Percentiles rank a stretch among this genome's conserved stretches.
Conservation (phyloP, 768 basidiomycete species). For the Amanita pseudoporphyria region DNA sequence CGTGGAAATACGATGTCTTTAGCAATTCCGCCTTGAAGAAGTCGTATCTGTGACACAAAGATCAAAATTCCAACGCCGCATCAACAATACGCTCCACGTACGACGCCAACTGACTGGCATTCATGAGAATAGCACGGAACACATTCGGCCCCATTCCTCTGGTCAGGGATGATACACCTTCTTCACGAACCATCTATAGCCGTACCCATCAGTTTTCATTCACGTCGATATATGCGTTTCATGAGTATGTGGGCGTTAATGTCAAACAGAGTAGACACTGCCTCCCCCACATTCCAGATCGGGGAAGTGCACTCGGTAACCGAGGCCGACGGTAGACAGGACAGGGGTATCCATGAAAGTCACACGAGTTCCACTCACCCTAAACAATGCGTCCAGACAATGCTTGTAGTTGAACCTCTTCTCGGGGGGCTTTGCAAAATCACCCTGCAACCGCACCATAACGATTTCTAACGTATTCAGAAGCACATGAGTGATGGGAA, state of each 20-base stretch:
- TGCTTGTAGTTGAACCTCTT: constrained; percentile 88
- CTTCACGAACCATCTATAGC: constrained; percentile 75
- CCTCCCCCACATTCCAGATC: not conserved
- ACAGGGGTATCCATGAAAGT: not conserved
- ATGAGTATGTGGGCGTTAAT: not conserved
- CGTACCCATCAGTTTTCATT: constrained; percentile 7
- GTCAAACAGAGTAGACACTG: not conserved
- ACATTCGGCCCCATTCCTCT: constrained; percentile 82
- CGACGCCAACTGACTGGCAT: constrained; percentile 88
- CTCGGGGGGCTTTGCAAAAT: constrained; percentile 82
- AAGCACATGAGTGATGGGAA: not conserved
- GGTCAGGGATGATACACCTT: constrained; percentile 64
- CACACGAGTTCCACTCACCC: constrained; percentile 41
- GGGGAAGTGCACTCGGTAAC: not conserved
- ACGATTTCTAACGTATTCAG: constrained; percentile 46
- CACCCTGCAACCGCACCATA: constrained; percentile 86
- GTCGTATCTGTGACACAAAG: constrained; percentile 52
- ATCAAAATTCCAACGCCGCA: not conserved
- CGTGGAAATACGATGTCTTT: constrained; percentile 60
- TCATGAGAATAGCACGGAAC: constrained; percentile 82
- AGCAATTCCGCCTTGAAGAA: constrained; percentile 84
- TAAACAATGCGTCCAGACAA: constrained; percentile 78
- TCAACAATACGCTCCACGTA: constrained; percentile 25
- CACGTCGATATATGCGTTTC: too few relatives aligned
- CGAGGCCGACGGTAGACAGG: not conserved